Conservation (phyloP, 2,329 filamentous ascomycete genomes). For the Fusarium nygamai region DNA sequence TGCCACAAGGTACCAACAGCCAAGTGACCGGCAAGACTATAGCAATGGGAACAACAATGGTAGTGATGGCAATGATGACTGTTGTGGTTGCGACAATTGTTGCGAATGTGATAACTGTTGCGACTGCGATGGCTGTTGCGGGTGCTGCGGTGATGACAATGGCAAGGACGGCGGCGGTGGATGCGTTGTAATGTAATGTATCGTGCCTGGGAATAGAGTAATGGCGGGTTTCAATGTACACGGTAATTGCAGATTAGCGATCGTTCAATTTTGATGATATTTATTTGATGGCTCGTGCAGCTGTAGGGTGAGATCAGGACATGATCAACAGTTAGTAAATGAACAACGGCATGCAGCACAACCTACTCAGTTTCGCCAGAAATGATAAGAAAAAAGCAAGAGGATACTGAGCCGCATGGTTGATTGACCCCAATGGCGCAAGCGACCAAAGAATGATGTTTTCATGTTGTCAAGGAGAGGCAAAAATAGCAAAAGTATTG, state of each 20-base stretch:
- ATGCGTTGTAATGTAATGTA: constrained; percentile 24
- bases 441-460: neutral
- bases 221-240: neutral
- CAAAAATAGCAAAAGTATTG: neutral
- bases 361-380: rapidly evolving
- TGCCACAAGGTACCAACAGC: neutral
- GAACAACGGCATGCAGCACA: neutral
- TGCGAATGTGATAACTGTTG: neutral
- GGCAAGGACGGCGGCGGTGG: neutral
- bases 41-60: neutral
- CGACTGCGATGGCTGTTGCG: neutral
- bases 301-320: no score
- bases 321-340: neutral
- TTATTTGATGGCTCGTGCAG: neutral
- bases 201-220: rapidly evolving
- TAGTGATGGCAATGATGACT: neutral
- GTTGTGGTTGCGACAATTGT: neutral
- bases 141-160: neutral
- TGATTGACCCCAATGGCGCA: neutral
- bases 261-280: neutral
- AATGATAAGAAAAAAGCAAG: rapidly evolving
- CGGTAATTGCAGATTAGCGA: neutral
- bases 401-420: no score
- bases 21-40: neutral
- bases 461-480: rapidly evolving